These are phyloP conservation scores for Capsicum pubescens DNA, from an alignment of 257 asterid genomes.

Conservation along the genomic window DNA sequence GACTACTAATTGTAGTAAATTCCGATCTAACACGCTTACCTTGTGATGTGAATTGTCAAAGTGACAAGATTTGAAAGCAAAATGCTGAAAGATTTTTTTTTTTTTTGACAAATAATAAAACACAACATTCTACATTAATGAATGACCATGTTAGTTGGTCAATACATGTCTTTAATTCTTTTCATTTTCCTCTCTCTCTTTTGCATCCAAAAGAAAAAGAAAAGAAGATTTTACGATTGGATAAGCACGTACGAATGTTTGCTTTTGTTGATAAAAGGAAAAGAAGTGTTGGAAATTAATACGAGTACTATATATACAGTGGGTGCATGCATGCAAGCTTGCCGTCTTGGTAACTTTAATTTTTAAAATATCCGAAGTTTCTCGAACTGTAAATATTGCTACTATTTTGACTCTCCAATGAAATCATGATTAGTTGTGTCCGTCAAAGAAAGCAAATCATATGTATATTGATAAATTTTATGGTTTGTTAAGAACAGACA, in stretches of 20 bases:
- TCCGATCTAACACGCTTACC: background rate
- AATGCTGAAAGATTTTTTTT: background rate
- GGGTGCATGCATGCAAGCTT: slow-evolving; percentile 27
- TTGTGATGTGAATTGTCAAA: background rate
- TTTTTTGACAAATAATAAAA: background rate
- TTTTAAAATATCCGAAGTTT: background rate
- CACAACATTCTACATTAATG: background rate
- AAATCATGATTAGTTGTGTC: background rate
- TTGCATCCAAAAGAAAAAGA: background rate
- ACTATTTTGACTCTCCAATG: background rate
- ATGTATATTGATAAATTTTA: background rate
- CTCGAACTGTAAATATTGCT: background rate
- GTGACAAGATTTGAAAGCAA: background rate
- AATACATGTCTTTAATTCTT: slow-evolving; percentile 6
- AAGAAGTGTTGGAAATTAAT: slow-evolving; percentile 6
- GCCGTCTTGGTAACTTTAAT: background rate
- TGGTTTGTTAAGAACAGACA: background rate
- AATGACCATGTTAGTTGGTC: slow-evolving; percentile 27
- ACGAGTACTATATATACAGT: background rate
- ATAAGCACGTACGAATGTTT: background rate
- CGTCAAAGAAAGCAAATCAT: background rate
- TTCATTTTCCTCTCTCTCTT: background rate
- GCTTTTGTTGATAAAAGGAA: slow-evolving; percentile 9
- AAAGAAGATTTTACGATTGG: background rate
- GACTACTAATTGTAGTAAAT: background rate